Evolutionary conservation across 495 filamentous ascomycete species (phyloP), one percentile per base, ranked within the genome.

Genomic region (Neurospora sp.): DNA sequence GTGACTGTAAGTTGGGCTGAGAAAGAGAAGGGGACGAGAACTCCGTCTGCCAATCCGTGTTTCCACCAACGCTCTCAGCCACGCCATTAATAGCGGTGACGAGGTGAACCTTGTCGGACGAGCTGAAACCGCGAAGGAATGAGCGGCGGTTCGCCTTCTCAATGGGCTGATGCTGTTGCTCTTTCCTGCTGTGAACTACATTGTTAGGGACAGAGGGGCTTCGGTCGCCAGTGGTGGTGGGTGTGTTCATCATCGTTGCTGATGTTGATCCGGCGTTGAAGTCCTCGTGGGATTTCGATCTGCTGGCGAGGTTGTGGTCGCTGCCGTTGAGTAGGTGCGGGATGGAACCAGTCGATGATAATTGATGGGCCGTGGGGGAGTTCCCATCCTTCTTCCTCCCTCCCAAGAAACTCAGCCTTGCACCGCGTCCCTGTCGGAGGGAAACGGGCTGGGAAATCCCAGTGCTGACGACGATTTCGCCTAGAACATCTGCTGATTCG

Each of bases 351-450:
- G 69, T 80, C 83, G 54, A 73, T 62, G 70, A 78, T 79, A 70
- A 39, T 41, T 73, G 62, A 46, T 44, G 5, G 41, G 78, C 9
- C 74, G 73, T 39, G 70, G 74, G 14, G 70, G 69, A 38, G 72
- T 40, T 70, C 54, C 54, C 54, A 23, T 82, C 80, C 76, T 84
- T 85, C 76, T 81, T 84, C 37, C 84, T 81, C 41, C 83, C 82
- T 14, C 84, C 83, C 16, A 87, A 77, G 78, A 87, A 86, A 76
- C 84, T 86, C 39, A 86, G 81, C 11, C 85, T 80, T 20, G 84
- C 79, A n/a, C 85, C 84, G 46, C 84, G 84, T 37, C 79, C 77
- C 20, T 83, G 81, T 6, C 80, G 81, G 69, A 84, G 77, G 20
- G 81, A 78, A 49, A 84, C 78, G 8, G 83, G 82, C 31, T 82